Percentiles rank a stretch among this genome's conserved stretches.
phyloP scores from a whole-genome alignment of 2,329 filamentous ascomycete species.

The Eutypa lata region DNA sequence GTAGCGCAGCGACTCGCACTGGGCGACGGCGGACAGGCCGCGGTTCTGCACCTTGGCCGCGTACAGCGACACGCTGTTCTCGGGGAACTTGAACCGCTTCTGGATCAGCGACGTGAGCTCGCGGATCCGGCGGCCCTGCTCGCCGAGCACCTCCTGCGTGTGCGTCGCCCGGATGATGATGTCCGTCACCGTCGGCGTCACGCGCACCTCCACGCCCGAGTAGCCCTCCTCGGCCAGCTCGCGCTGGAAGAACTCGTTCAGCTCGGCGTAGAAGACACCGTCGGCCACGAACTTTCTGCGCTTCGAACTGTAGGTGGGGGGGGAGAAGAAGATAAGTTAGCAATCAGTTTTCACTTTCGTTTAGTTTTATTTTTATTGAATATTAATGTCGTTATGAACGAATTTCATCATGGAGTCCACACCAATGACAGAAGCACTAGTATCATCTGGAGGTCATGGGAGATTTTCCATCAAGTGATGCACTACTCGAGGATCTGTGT shows the following conservation, averaged over 20 bases:
- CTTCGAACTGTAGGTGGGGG: slow-evolving; percentile 65
- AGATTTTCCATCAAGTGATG: background rate
- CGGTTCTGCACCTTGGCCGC: slow-evolving; percentile 99
- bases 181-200: slow-evolving; percentile 99
- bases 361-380: no score
- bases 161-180: slow-evolving; percentile 99
- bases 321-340: slow-evolving; percentile 12
- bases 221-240: slow-evolving; percentile 99
- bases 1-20: slow-evolving; percentile 99
- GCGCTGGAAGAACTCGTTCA: slow-evolving; percentile 99
- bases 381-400: no score
- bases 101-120: slow-evolving; percentile 99
- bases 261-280: slow-evolving; percentile 99
- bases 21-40: slow-evolving; percentile 98
- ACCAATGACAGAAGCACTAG: no score
- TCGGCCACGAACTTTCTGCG: slow-evolving; percentile 93
- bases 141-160: slow-evolving; percentile 99
- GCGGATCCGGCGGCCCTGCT: slow-evolving; percentile 99
- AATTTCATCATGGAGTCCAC: no score
- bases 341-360: no score
- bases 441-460: slow-evolving; percentile 5
- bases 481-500: background rate
- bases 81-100: slow-evolving; percentile 99
- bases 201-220: slow-evolving; percentile 99
- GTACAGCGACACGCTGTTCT: slow-evolving; percentile 99